Percentiles rank a stretch among this genome's conserved stretches.
phyloP scores from a whole-genome alignment of 768 basidiomycete genomes.

The Boletus subparvulus region DNA sequence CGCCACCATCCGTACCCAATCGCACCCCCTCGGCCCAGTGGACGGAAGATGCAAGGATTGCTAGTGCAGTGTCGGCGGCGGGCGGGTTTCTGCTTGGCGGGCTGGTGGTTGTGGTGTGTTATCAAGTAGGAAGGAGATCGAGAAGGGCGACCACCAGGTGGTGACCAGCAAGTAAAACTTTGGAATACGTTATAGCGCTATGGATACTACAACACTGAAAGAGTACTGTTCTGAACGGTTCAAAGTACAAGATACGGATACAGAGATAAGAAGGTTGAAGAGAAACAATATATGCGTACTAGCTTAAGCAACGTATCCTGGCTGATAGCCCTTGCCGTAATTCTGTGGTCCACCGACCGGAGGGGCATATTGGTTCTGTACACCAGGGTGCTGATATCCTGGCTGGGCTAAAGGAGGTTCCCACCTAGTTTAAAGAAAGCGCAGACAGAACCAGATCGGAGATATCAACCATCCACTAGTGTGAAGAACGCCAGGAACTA shows the following conservation, averaged over 20 bases:
- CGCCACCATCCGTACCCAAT: constrained; percentile 16
- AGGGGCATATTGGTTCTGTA: constrained; percentile 12
- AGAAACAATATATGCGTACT: neutral
- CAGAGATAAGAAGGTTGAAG: neutral
- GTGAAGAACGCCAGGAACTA: constrained; percentile 17
- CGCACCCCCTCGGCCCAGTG: constrained; percentile 10
- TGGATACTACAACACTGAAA: neutral
- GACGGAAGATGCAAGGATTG: constrained; percentile 16
- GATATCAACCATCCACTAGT: neutral
- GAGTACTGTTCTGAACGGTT: neutral
- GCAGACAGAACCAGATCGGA: neutral
- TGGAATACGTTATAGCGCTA: neutral
- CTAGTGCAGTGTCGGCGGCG: constrained; percentile 26
- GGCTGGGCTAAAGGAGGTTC: constrained; percentile 36
- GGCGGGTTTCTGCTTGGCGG: constrained; percentile 40
- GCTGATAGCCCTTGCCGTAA: constrained; percentile 28
- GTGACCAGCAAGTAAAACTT: constrained; percentile 2
- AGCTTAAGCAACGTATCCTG: constrained; percentile 25
- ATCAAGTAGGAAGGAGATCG: constrained; percentile 6
- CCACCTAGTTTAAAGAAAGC: constrained; percentile 25
- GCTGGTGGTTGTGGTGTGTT: constrained; percentile 27
- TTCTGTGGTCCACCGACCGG: constrained; percentile 6
- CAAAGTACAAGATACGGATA: neutral
- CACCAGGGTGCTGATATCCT: constrained; percentile 39
- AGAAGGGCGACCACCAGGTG: constrained; percentile 2